Evolutionary conservation across 2,329 filamentous ascomycete genomes (phyloP), one percentile per base, ranked within the genome.

Genomic region (Calonectria hongkongensis): DNA sequence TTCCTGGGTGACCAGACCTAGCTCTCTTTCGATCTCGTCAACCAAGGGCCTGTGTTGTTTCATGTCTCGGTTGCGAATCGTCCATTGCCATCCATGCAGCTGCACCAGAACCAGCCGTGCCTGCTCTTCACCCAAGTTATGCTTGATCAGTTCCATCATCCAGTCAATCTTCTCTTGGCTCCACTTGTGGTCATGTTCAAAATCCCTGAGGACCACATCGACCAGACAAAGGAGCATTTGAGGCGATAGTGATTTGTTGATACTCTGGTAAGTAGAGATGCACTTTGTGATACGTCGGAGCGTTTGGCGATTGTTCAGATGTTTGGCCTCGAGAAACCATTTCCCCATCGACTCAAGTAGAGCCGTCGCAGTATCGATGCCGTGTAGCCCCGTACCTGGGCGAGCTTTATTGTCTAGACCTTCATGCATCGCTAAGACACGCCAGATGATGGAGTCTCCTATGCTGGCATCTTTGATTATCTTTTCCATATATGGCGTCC

Each of bases 401-500:
- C 3, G n/a, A 18, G 47, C 51, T 16, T 54, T 18, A 15, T 73
- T 70, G 12, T 41, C 33, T n/a, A 33, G 36, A 36, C 21, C 54
- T 21, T 36, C 56, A 9, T 51, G 47, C 25, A 81, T 72, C 39
- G 78, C 73, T 25, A 84, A 71, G 25, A 82, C 67, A 33, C 76
- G 71, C 82, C 82, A 84, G 12, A 83, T 74, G 9, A 75, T 64
- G 18, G 39, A 25, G 12, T 75, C 41, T 8, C 73, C 68, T 15
- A 84, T 43, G 7, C 76, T 62, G 4, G 78, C 70, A 65, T 85
- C 83, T 45, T 79, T 79, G 72, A 85, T 80, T 71, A 86, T 82
- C 30, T 68, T 60, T 47, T 84, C 76, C 4, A 80, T 51, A 66
- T 85, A 81, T 4, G 75, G 77, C 21, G 68, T 71, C 85, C 84